Evolutionary conservation across 139 green algal species (phyloP), one percentile per base, ranked within the genome.

Genomic region (Chlamydomonas sphaeroides): DNA sequence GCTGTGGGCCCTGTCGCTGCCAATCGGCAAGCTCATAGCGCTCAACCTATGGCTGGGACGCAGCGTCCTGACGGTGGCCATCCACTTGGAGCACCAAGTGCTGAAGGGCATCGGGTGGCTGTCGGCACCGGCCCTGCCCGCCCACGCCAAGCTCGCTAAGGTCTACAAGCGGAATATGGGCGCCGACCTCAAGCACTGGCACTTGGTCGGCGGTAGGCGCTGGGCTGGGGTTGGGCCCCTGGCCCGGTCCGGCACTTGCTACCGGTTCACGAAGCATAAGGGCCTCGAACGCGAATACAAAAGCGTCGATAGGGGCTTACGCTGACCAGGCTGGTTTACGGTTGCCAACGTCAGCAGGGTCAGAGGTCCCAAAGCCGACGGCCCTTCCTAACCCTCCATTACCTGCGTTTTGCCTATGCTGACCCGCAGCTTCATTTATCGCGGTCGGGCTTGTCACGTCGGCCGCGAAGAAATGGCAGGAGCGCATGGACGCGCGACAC

Each of bases 191-290:
- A 78, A 86, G 33, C 87, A 93, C 66, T 96, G 90, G 91, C 93
- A 96, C 68, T 30, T 92, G 1, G 91, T 83, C 1, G 36, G 93
- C 62, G 93, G 93, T 96, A 80, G 86, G 93, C 48, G 0, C 6
- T 3, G 14, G 30, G 17, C 45, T 5, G 14, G 7, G 10, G 45
- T 21, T 53, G 45, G 45, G 14, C 45, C 45, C 11, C 14, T 80
- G 74, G 45, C 45, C 45, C 45, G 11, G 11, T 53, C 14, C 45
- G 45, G 11, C 45, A 53, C 10, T 53, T 53, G 11, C 45, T 53
- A 14, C 14, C 14, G 45, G 14, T 53, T 53, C 11, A 14, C 45
- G 45, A 53, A n/a, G n/a, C n/a, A n/a, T n/a, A n/a, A n/a, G n/a
- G n/a, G n/a, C n/a, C n/a, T n/a, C n/a, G n/a, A n/a, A n/a, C n/a